These are phyloP conservation scores for Arabis hirsuta DNA, from an alignment of 345 rosid species.

Conservation along the genomic window DNA sequence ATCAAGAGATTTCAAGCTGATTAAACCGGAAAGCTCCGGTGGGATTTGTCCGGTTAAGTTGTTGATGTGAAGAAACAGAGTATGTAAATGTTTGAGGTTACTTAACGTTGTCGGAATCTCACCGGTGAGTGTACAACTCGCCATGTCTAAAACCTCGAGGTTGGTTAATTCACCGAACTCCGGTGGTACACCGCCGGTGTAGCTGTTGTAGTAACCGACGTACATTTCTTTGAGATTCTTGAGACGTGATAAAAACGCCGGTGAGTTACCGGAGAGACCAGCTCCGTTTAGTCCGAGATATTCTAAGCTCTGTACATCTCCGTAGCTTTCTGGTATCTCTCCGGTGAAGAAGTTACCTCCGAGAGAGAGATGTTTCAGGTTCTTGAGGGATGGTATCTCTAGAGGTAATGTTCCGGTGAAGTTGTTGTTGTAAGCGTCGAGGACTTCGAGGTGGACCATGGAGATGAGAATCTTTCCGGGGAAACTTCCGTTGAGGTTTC, in stretches of 20 bases:
- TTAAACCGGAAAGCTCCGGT: conserved; percentile 63
- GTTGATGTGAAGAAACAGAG: conserved; percentile 79
- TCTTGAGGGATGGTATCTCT: conserved; percentile 54
- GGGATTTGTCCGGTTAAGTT: conserved; percentile 74
- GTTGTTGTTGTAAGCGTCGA: conserved; percentile 73
- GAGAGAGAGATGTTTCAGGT: conserved; percentile 59
- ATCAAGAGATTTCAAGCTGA: conserved; percentile 74
- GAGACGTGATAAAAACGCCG: conserved; percentile 61
- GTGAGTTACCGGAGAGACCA: conserved; percentile 56
- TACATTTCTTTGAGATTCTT: conserved; percentile 60
- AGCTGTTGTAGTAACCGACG: conserved; percentile 66
- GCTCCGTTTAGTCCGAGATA: conserved; percentile 67
- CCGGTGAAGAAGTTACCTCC: conserved; percentile 87
- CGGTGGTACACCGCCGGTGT: conserved; percentile 68
- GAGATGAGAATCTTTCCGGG: conserved; percentile 57
- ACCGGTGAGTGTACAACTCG: conserved; percentile 66
- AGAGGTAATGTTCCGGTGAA: conserved; percentile 63
- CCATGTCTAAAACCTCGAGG: conserved; percentile 74
- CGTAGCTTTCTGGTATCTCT: conserved; percentile 68
- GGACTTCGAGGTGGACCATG: conserved; percentile 63
- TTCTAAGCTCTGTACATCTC: conserved; percentile 70
- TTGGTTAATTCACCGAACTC: conserved; percentile 66
- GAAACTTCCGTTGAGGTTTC: conserved; percentile 50
- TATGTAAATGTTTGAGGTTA: conserved; percentile 55
- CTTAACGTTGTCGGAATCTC: conserved; percentile 70